Percentiles rank a stretch among this genome's conserved stretches.
Conservation (phyloP, 768 basidiomycete species). For the Cyathus striatus region DNA sequence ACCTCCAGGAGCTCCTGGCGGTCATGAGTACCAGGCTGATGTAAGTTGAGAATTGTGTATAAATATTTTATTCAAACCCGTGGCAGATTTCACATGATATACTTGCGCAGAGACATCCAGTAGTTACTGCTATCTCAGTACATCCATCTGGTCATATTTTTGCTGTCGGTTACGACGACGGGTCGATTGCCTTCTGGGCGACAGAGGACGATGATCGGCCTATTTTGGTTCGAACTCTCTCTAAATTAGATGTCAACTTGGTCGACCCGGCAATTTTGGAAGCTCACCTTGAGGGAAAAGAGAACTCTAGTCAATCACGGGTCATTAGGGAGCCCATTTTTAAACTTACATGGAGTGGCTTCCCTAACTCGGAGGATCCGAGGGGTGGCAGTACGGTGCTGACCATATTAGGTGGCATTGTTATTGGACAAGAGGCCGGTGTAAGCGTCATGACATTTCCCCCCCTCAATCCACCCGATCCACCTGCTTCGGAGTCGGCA, state of each 20-base stretch:
- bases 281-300: constrained; percentile 20
- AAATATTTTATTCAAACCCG: neutral
- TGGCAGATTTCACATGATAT: constrained; percentile 39
- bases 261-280: constrained; percentile 47
- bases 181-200: constrained; percentile 81
- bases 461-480: constrained; percentile 51
- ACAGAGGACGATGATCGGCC: constrained; percentile 74
- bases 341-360: constrained; percentile 82
- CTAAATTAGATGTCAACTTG: constrained; percentile 45
- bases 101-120: constrained; percentile 62
- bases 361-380: constrained; percentile 59
- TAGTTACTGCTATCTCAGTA: constrained; percentile 67
- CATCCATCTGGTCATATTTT: constrained; percentile 77
- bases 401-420: constrained; percentile 72
- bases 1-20: constrained; percentile 81
- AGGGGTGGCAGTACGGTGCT: constrained; percentile 70
- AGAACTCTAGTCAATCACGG: constrained; percentile 9
- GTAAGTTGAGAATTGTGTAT: too few relatives aligned
- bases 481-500: constrained; percentile 25
- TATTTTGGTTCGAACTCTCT: constrained; percentile 68
- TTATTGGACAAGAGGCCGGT: constrained; percentile 48
- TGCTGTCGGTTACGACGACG: constrained; percentile 77
- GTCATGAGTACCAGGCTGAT: constrained; percentile 51
- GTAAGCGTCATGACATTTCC: constrained; percentile 69
- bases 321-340: constrained; percentile 69